Percentiles rank a stretch among this genome's conserved stretches.
Conservation (phyloP, 257 asterid genomes). For the Osmanthus fragrans region DNA sequence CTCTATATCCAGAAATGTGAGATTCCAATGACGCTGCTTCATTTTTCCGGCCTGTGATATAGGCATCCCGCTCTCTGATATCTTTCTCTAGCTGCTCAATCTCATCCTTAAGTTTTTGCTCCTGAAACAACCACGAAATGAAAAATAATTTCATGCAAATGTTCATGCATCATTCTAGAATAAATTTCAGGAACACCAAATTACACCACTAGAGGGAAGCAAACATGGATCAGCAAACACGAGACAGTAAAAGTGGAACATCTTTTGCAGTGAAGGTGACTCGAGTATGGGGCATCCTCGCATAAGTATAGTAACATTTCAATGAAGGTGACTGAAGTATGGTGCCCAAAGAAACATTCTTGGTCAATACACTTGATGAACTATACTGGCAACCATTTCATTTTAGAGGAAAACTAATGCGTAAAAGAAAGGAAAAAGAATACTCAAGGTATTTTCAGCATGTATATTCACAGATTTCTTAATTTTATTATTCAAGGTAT, state of each 20-base stretch:
- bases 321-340: slow-evolving; percentile 7
- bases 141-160: slow-evolving; percentile 9
- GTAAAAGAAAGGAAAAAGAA: background rate
- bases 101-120: slow-evolving; percentile 71
- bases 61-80: slow-evolving; percentile 63
- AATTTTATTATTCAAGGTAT: background rate
- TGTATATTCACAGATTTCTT: background rate
- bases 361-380: background rate
- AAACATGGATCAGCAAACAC: slow-evolving; percentile 20
- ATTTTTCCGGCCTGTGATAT: slow-evolving; percentile 62
- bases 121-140: slow-evolving; percentile 50
- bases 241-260: slow-evolving; percentile 8
- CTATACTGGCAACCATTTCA: background rate
- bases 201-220: background rate
- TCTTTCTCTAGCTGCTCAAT: slow-evolving; percentile 75
- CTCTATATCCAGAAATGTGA: slow-evolving; percentile 73
- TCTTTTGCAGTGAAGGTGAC: slow-evolving; percentile 8
- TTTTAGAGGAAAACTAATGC: background rate
- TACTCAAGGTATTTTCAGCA: background rate
- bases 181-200: background rate
- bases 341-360: background rate
- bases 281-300: background rate
- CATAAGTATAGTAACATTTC: background rate
- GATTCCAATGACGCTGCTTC: slow-evolving; percentile 63
- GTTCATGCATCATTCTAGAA: slow-evolving; percentile 1